Base-by-base conservation (phyloP, 2,329 filamentous ascomycete species). In the Lasiodiplodia sp. region DNA sequence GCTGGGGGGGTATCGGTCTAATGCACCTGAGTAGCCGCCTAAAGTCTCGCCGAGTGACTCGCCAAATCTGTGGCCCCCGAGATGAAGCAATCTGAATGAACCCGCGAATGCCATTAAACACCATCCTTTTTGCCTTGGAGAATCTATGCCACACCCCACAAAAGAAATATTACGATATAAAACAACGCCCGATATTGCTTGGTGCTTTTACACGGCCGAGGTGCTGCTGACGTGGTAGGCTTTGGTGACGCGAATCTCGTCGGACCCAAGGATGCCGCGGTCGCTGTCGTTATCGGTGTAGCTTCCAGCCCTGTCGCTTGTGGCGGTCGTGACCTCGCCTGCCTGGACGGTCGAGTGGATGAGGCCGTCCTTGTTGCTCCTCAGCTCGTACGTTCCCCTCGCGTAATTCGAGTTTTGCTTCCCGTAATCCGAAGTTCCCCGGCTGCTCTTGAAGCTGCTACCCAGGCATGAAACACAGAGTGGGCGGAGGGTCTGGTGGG, bases 321-420 rank as follows among this genome's bases (percentile, higher is more conserved):
- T 11, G 10, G 51, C 23, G 18, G 21, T 6, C 21, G 21, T 6
- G 5, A 53, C 25, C 7, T 53, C 10, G 51, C 51, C 51, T 6
- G 12, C 21, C 0, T 53, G 10, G 10, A 28, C 51, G 6, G 51
- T 28, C 4, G 51, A 53, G 51, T 53, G 51, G 51, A 53, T 53
- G 23, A 53, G 21, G 51, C 51, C 51, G 6, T 28, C 25, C 51
- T 53, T 53, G 51, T 53, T 53, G 51, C 51, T 53, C 23, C 51
- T 11, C 6, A 53, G 51, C 23, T 53, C 51, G 51, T 53, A 53
- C 11, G 51, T 28, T 21, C 12, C 51, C 21, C 12, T 21, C 11
- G 51, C 44, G 25, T 21, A 52, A 28, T 28, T 28, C 28, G 28
- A 28, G 6, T 28, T 28, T 4, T 5, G 4, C 28, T 28, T 21